These are phyloP conservation scores for Scutellaria galericulata DNA, from an alignment of 257 asterid species.

Conservation along the genomic window DNA sequence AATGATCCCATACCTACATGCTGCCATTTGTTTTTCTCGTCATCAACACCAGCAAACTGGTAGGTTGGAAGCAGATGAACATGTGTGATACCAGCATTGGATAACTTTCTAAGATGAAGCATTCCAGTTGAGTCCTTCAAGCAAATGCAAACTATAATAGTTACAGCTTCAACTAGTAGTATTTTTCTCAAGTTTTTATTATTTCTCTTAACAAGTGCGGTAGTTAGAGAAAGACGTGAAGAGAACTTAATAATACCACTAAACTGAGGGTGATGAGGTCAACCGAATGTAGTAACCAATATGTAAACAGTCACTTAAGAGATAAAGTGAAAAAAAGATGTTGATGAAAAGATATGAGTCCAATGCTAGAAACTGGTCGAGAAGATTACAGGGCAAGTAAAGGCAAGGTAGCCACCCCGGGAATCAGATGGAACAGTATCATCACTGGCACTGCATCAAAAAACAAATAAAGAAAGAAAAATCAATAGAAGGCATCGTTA, in stretches of 20 bases:
- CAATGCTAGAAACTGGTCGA: slow-evolving; percentile 26
- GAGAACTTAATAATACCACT: not conserved
- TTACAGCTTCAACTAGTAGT: not conserved
- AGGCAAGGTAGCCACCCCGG: slow-evolving; percentile 92
- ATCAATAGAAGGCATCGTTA: slow-evolving; percentile 15
- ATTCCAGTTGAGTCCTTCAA: slow-evolving; percentile 90
- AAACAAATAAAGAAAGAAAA: slow-evolving; percentile 21
- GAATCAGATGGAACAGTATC: slow-evolving; percentile 68
- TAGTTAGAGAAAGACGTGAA: too few species aligned
- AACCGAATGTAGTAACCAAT: not conserved
- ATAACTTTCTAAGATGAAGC: slow-evolving; percentile 75
- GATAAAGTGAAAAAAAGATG: not conserved
- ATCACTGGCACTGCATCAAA: slow-evolving; percentile 68
- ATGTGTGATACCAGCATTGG: slow-evolving; percentile 85
- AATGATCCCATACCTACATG: slow-evolving; percentile 54
- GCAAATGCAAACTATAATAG: slow-evolving; percentile 33
- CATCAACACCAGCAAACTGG: slow-evolving; percentile 92
- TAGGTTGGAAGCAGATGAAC: slow-evolving; percentile 89
- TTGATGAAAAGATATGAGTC: slow-evolving; percentile 27
- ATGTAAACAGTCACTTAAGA: slow-evolving; percentile 22
- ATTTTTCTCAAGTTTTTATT: slow-evolving; percentile 19
- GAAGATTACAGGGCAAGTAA: slow-evolving; percentile 62
- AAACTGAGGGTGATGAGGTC: not conserved
- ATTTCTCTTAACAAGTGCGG: not conserved
- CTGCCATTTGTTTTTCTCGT: slow-evolving; percentile 81